Percentiles rank a stretch among this genome's conserved stretches.
Evolutionary conservation across 2,329 filamentous ascomycete genomes (phyloP).

Genomic region (Phialemoniopsis sp.): DNA sequence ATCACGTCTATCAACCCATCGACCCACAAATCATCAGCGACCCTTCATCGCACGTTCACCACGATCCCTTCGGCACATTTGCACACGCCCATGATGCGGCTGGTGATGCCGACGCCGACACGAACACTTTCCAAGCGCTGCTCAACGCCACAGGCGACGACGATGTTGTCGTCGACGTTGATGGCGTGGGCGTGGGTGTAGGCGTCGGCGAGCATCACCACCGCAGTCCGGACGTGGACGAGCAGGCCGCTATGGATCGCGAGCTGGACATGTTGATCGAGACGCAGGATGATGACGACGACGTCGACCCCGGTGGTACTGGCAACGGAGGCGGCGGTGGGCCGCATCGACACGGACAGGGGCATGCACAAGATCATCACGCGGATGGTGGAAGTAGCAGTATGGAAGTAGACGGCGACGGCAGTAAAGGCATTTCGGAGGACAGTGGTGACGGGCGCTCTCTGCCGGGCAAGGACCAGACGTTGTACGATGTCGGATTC

Average conservation of each 20-base stretch:
- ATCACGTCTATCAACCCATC: slow-evolving; percentile 42
- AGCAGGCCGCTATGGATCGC: slow-evolving; percentile 33
- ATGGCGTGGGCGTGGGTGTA: background rate
- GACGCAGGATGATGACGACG: slow-evolving; percentile 38
- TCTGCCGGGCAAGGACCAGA: slow-evolving; percentile 8
- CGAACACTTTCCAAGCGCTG: slow-evolving; percentile 48
- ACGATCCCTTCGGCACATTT: slow-evolving; percentile 28
- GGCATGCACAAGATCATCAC: background rate
- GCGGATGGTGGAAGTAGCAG: background rate
- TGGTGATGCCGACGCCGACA: slow-evolving; percentile 28
- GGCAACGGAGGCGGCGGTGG: no score
- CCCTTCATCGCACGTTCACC: slow-evolving; percentile 20
- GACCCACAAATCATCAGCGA: slow-evolving; percentile 56
- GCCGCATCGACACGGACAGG: slow-evolving; percentile 6
- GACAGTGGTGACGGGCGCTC: no score
- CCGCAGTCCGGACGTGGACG: slow-evolving; percentile 4
- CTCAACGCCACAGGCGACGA: slow-evolving; percentile 40
- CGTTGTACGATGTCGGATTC: slow-evolving; percentile 22
- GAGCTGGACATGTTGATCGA: slow-evolving; percentile 50
- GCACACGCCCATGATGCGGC: slow-evolving; percentile 23
- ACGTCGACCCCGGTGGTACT: no score
- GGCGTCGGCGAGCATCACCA: slow-evolving; percentile 3
- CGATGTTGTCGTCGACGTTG: slow-evolving; percentile 28
- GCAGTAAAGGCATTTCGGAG: no score
- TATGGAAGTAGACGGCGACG: background rate